These are phyloP conservation scores for Polyporus arcularius DNA, from an alignment of 768 basidiomycete genomes.

Conservation along the genomic window DNA sequence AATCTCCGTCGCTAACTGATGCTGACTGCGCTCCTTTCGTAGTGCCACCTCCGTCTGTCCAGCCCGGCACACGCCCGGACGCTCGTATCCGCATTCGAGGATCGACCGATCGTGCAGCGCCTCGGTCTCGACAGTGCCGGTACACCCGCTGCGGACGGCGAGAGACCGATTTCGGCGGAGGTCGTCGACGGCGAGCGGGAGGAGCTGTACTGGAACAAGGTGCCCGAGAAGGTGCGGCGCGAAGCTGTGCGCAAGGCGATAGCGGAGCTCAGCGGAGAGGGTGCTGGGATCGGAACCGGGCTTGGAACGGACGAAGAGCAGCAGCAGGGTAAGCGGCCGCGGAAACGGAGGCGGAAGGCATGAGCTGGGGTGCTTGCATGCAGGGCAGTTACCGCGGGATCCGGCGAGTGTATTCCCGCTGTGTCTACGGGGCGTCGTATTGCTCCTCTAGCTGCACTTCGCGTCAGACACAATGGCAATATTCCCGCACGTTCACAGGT, in stretches of 20 bases:
- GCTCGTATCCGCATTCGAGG: slow-evolving; percentile 48
- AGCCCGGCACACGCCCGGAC: slow-evolving; percentile 46
- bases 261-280: not conserved
- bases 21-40: not conserved
- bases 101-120: slow-evolving; percentile 41
- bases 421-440: not conserved
- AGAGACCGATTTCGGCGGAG: slow-evolving; percentile 46
- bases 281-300: not conserved
- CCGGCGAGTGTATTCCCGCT: not conserved
- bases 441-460: no score
- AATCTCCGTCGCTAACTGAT: not conserved
- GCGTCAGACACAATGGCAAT: no score
- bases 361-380: not conserved
- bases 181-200: slow-evolving; percentile 64
- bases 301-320: not conserved
- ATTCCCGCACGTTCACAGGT: no score
- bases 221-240: slow-evolving; percentile 69
- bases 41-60: slow-evolving; percentile 77
- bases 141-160: not conserved
- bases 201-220: slow-evolving; percentile 76
- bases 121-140: slow-evolving; percentile 60
- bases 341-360: slow-evolving; percentile 2
- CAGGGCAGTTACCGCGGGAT: no score
- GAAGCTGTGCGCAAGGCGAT: slow-evolving; percentile 59
- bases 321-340: not conserved